Evolutionary conservation across 2,329 filamentous ascomycete species (phyloP), one percentile per base, ranked within the genome.

Genomic region (Pyrenophora tritici-repentis): DNA sequence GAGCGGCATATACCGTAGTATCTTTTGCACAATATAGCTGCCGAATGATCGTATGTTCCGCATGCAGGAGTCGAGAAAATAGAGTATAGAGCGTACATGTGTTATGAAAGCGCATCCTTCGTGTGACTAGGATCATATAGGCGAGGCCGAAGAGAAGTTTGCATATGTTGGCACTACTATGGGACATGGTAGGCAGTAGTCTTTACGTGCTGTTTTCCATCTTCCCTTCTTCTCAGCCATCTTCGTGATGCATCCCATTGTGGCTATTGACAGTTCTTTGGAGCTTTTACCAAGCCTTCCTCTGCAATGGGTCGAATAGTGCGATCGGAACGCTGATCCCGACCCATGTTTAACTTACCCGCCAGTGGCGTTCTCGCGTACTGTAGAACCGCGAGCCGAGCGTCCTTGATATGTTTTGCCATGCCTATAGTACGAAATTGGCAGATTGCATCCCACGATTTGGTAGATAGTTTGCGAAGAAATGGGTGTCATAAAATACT

Each of bases 391-490:
- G 10, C 10, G 26, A 29, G 26, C 26, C 10, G 26, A 29, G 26
- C 26, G 10, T 29, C 10, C 26, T 29, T 12, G 5, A 10, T 2
- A 29, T 16, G 24, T 32, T 20, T 42, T 7, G 10, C 38, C 29
- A 38, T 36, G 42, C 31, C 33, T 26, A 24, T n/a, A 20, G 26
- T 18, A 4, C 33, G 13, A 35, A 39, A 29, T 24, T 24, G 22
- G 22, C 22, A 24, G 7, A 22, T 33, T 16, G 17, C 3, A 26
- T 17, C 47, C 44, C 42, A 31, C 12, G n/a, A 40, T 17, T 48
- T 32, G 45, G 42, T 49, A 47, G 9, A 46, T 17, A 16, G 33
- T 34, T 45, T 39, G 43, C 42, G 48, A 55, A 16, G 12, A 45
- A 16, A 32, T 20, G 38, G 39, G 17, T 24, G n/a, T n/a, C n/a